These are phyloP conservation scores for Thelonectria olida DNA, from an alignment of 2,329 filamentous ascomycete species.

Conservation along the genomic window DNA sequence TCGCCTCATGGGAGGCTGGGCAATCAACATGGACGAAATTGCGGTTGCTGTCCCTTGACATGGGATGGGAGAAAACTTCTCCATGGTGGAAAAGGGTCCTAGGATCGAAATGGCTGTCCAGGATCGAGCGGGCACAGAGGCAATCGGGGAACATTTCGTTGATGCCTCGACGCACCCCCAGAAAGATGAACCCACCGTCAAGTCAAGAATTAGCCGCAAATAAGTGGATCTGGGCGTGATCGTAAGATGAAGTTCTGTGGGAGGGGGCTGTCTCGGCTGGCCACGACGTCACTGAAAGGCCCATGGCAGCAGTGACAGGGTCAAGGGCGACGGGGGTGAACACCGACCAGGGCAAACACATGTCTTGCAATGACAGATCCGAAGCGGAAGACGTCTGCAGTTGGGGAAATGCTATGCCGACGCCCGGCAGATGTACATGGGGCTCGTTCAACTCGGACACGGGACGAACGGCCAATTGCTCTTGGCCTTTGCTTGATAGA, in stretches of 20 bases:
- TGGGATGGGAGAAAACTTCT: conserved; percentile 1
- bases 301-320: background rate
- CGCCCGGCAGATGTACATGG: conserved; percentile 36
- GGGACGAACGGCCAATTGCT: conserved; percentile 29
- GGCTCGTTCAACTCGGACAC: conserved; percentile 23
- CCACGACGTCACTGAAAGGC: conserved; percentile 33
- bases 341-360: conserved; percentile 20
- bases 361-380: conserved; percentile 30
- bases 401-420: conserved; percentile 38
- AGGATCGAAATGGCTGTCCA: conserved; percentile 3
- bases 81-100: conserved; percentile 6
- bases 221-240: conserved; percentile 26
- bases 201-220: conserved; percentile 20
- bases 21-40: conserved; percentile 19
- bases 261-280: conserved; percentile 7
- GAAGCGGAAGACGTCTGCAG: conserved; percentile 33
- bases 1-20: conserved; percentile 27
- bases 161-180: conserved; percentile 9
- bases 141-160: conserved; percentile 19
- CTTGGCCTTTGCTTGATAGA: conserved; percentile 17
- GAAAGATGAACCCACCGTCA: conserved; percentile 25
- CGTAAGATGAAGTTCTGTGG: conserved; percentile 27
- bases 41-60: background rate
- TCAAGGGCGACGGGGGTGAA: conserved; percentile 8
- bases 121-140: conserved; percentile 5